phyloP scores from a whole-genome alignment of 805 yeast genomes.

The Pichia insulana region DNA sequence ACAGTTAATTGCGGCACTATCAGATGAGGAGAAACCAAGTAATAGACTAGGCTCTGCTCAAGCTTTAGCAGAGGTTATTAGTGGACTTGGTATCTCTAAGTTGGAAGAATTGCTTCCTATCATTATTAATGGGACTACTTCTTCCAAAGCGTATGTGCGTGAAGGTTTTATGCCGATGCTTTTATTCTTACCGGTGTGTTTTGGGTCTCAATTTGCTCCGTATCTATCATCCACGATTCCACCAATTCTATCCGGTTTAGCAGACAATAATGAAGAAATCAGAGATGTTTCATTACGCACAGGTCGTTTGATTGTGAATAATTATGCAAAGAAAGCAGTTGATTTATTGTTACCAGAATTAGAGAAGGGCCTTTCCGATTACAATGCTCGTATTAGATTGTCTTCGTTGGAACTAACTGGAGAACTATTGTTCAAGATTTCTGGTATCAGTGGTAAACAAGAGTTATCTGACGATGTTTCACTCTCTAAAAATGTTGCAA shows the following conservation, averaged over 20 bases:
- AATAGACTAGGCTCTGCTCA: slow-evolving; percentile 97
- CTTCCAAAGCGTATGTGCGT: slow-evolving; percentile 62
- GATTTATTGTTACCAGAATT: slow-evolving; percentile 90
- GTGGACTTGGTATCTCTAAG: slow-evolving; percentile 82
- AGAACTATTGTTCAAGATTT: slow-evolving; percentile 85
- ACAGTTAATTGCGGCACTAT: slow-evolving; percentile 62
- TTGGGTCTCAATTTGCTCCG: slow-evolving; percentile 86
- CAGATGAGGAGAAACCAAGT: slow-evolving; percentile 73
- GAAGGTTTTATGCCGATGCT: slow-evolving; percentile 90
- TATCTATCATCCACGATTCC: slow-evolving; percentile 80
- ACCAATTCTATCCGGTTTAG: slow-evolving; percentile 85
- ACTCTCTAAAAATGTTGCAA: slow-evolving; percentile 42
- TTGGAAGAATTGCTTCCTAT: slow-evolving; percentile 83
- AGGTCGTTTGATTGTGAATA: slow-evolving; percentile 83
- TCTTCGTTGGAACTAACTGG: slow-evolving; percentile 95
- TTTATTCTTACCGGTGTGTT: slow-evolving; percentile 86
- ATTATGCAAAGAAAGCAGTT: slow-evolving; percentile 87
- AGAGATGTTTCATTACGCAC: slow-evolving; percentile 87
- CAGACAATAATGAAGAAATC: slow-evolving; percentile 79
- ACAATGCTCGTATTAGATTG: slow-evolving; percentile 76
- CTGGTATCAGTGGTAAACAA: slow-evolving; percentile 77
- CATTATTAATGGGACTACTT: slow-evolving; percentile 62
- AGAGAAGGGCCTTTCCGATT: slow-evolving; percentile 79
- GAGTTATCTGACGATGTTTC: slow-evolving; percentile 54
- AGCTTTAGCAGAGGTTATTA: slow-evolving; percentile 87